phyloP scores from a whole-genome alignment of 352 stramenopile genomes.

The Salisapilia sapeloensis region DNA sequence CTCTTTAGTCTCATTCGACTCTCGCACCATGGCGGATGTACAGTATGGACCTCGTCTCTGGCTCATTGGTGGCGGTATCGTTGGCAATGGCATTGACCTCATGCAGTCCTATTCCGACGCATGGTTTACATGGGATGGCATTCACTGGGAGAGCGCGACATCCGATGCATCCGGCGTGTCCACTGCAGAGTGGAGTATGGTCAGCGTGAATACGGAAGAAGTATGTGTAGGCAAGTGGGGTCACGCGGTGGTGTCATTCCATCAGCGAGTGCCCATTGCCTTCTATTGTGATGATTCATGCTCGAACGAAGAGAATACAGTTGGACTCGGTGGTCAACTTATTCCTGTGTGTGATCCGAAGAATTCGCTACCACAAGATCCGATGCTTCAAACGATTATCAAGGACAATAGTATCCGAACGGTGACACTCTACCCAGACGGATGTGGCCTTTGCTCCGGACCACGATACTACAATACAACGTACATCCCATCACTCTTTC shows the following conservation, averaged over 20 bases:
- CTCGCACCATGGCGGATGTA: conserved; percentile 35
- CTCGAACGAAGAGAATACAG: conserved; percentile 19
- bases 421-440: conserved; percentile 49
- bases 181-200: conserved; percentile 60
- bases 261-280: conserved; percentile 18
- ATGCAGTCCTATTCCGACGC: conserved; percentile 60
- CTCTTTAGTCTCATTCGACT: conserved; percentile 58
- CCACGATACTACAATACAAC: conserved; percentile 37
- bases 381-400: conserved; percentile 17
- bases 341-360: conserved; percentile 37
- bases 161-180: conserved; percentile 51
- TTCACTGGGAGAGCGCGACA: conserved; percentile 29
- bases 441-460: conserved; percentile 38
- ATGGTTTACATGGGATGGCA: conserved; percentile 52
- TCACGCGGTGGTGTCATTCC: conserved; percentile 34
- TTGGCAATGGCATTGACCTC: conserved; percentile 49
- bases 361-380: conserved; percentile 12
- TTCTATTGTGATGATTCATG: conserved; percentile 45
- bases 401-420: conserved; percentile 23
- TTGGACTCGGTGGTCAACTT: conserved; percentile 29
- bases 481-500: conserved; percentile 28
- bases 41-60: conserved; percentile 43
- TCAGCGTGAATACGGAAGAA: conserved; percentile 17
- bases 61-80: conserved; percentile 53
- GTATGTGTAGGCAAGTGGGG: conserved; percentile 65